Base-by-base conservation (phyloP, 2,329 filamentous ascomycete genomes). In the Fusarium paranaense region DNA sequence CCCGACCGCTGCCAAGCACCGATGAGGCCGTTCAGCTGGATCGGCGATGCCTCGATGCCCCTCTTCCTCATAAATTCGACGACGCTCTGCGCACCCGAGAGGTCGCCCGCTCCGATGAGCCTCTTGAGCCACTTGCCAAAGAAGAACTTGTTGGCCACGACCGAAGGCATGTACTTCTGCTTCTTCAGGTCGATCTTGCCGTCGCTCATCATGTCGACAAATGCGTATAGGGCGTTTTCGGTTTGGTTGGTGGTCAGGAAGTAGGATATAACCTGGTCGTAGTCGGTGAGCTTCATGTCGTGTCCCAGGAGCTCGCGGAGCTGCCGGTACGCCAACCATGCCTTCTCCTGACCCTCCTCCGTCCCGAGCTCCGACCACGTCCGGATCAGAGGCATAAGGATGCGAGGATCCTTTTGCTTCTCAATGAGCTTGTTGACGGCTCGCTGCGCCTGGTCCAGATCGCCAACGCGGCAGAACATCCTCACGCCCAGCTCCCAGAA, bases 51-150 rank as follows among this genome's bases (percentile, higher is more conserved):
- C 66, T 87, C 86, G 37, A 95, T 88, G 2, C 91, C 90, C 76
- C 89, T 90, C 62, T 89, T 86, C 75, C 91, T 90, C 93, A 97
- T 96, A 72, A 95, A 87, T 16, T 93, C 88, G 32, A 97, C 85
- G 10, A 97, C 94, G 69, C 90, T 89, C 62, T 90, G 87, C 4
- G 94, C 94, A 2, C 92, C 93, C 66, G 93, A 89, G 16, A 94
- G 83, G 73, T 95, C 89, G 3, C 91, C 91, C 67, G 91, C 89
- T 18, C 92, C 92, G 65, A 97, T 93, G 10, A 97, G 89, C 59
- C 93, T 91, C 82, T 96, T 96, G 78, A 97, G 88, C 95, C 95
- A 98, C 77, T 94, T 95, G 37, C 92, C 93, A 74, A 95, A 93
- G 82, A 98, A 94, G 82, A 95, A 96, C 72, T 92, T 91, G 81